Base-by-base conservation (phyloP, 2,329 filamentous ascomycete genomes). In the Fusarium palustre region DNA sequence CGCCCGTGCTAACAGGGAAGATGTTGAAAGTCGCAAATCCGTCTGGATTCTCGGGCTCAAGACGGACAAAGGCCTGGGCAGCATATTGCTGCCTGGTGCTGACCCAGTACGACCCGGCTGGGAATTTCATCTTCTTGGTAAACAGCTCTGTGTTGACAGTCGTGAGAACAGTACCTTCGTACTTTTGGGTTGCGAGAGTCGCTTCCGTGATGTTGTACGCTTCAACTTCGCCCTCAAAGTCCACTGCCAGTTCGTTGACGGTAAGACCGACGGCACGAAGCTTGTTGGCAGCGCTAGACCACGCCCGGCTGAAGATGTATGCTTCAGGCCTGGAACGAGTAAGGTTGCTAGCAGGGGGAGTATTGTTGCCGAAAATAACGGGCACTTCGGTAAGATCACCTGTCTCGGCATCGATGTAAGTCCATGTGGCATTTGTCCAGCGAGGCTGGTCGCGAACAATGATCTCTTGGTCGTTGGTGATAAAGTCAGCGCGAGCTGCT, bases 81-180 rank as follows among this genome's bases (percentile, higher is more conserved):
- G 76, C 76, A 28, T 77, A 76, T 43, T 76, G 76, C 57, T 79
- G 77, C 20, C 72, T 71, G 3, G 77, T 77, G 57, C 74, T 76
- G 0, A 79, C 71, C 57, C 70, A 69, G 57, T 76, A 79, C 3
- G 75, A 74, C 0, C 77, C 77, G 0, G 70, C 71, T 0, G 76
- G 76, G 1, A 79, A 56, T 3, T 31, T 70, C 3, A 76, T 20
- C 7, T 66, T 65, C n/a, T 57, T 70, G 2, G 54, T 62, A 3
- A 59, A 41, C 0, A 68, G 28, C 13, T 71, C 55, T 0, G 76
- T 68, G 24, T 72, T 75, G 1, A 76, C 71, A 0, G 70, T 75
- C 0, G 70, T 72, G 1, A 71, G 66, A 1, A 72, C 66, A 4
- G 68, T 64, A 5, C 77, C 77, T 39, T 79, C 76, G 1, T 75